phyloP scores from a whole-genome alignment of 2,329 filamentous ascomycete species.

The Pseudofabraea citricarpa region DNA sequence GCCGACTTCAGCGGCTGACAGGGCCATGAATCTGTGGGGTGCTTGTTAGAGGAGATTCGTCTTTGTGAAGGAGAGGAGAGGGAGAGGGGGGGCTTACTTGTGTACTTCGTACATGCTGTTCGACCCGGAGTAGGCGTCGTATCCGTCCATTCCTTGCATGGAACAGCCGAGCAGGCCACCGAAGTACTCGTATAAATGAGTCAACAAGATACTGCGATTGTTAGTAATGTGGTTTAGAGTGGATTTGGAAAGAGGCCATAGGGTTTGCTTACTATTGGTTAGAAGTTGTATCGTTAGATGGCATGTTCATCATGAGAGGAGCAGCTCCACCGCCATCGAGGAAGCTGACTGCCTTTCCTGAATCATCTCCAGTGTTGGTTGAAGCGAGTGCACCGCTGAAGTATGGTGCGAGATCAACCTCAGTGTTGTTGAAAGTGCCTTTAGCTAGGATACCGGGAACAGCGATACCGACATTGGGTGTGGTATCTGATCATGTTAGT shows the following conservation, averaged over 20 bases:
- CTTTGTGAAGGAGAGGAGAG: not conserved
- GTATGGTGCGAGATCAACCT: slow-evolving; percentile 54
- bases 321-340: slow-evolving; percentile 54
- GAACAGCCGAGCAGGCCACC: slow-evolving; percentile 53
- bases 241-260: not conserved
- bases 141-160: slow-evolving; percentile 42
- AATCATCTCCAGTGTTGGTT: slow-evolving; percentile 43
- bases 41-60: slow-evolving; percentile 6
- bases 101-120: slow-evolving; percentile 48
- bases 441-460: slow-evolving; percentile 54
- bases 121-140: slow-evolving; percentile 42
- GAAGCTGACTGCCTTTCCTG: slow-evolving; percentile 50
- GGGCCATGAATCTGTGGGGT: slow-evolving; percentile 54
- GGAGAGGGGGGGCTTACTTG: slow-evolving; percentile 28
- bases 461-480: slow-evolving; percentile 44
- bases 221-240: not conserved
- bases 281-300: slow-evolving; percentile 43
- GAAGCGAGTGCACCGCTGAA: slow-evolving; percentile 51
- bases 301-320: slow-evolving; percentile 50
- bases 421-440: slow-evolving; percentile 42
- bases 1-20: slow-evolving; percentile 43
- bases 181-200: slow-evolving; percentile 59
- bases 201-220: slow-evolving; percentile 41
- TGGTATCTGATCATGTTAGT: slow-evolving; percentile 35
- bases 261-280: slow-evolving; percentile 47